These are phyloP conservation scores for Phytophthora brassicae DNA, from an alignment of 352 stramenopile species.

Conservation along the genomic window DNA sequence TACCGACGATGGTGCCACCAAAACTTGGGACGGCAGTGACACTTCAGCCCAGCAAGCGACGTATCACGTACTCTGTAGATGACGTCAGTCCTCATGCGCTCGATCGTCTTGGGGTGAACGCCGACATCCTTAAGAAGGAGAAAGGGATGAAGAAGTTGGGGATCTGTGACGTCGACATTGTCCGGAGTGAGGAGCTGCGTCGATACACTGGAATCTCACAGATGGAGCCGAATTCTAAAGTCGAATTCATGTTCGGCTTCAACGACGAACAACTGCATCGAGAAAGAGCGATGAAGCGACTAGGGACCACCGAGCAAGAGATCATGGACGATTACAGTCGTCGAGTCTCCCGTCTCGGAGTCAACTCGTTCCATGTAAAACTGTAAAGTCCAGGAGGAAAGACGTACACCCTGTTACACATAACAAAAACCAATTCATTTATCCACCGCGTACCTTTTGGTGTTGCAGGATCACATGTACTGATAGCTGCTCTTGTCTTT, in stretches of 20 bases:
- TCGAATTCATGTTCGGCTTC: conserved; percentile 69
- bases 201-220: conserved; percentile 50
- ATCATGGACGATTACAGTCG: conserved; percentile 66
- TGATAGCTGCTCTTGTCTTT: conserved; percentile 58
- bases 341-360: conserved; percentile 48
- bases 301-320: conserved; percentile 63
- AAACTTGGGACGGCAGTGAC: conserved; percentile 12
- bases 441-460: conserved; percentile 16
- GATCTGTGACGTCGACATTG: conserved; percentile 67
- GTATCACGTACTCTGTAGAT: conserved; percentile 30
- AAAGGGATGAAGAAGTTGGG: conserved; percentile 80
- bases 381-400: conserved; percentile 7
- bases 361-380: conserved; percentile 21
- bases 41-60: conserved; percentile 19
- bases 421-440: conserved; percentile 25
- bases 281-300: conserved; percentile 54
- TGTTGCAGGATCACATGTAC: conserved; percentile 34
- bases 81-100: conserved; percentile 51
- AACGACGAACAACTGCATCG: conserved; percentile 60
- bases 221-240: conserved; percentile 36
- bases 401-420: conserved; percentile 11
- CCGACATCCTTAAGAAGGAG: conserved; percentile 66
- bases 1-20: conserved; percentile 10
- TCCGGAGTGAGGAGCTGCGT: conserved; percentile 50
- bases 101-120: conserved; percentile 59